phyloP scores from a whole-genome alignment of 768 basidiomycete genomes.

The Rhodotorula paludigena region DNA sequence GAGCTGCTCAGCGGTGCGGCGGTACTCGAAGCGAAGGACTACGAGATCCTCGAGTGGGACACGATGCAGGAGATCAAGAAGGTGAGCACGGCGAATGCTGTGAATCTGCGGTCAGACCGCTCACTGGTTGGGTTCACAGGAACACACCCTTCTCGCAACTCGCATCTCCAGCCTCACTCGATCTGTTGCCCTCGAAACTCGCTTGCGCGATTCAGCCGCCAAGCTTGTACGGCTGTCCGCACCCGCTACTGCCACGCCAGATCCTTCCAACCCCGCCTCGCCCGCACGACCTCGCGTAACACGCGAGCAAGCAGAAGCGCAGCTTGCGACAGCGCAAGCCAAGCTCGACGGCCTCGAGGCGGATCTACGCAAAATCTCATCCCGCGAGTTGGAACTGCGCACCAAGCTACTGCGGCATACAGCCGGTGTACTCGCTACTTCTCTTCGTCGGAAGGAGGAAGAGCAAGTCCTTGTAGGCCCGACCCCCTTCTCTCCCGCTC shows the following conservation, averaged over 20 bases:
- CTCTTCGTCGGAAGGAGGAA: conserved; percentile 62
- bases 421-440: conserved; percentile 70
- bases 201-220: conserved; percentile 78
- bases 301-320: conserved; percentile 56
- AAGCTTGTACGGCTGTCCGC: conserved; percentile 65
- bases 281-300: conserved; percentile 50
- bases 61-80: conserved; percentile 68
- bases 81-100: too few relatives aligned
- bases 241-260: neutral
- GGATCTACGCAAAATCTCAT: conserved; percentile 65
- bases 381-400: conserved; percentile 61
- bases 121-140: conserved; percentile 51
- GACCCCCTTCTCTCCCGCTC: neutral
- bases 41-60: conserved; percentile 68
- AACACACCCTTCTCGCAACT: conserved; percentile 64
- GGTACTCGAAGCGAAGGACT: conserved; percentile 79
- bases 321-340: conserved; percentile 66
- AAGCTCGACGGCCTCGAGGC: conserved; percentile 67
- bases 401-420: conserved; percentile 71
- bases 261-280: neutral
- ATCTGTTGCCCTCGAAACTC: conserved; percentile 74
- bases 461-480: neutral
- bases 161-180: conserved; percentile 63
- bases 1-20: conserved; percentile 90
- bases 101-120: too few relatives aligned